Percentiles rank a stretch among this genome's conserved stretches.
These are phyloP conservation scores for Turritis glabra DNA, from an alignment of 345 rosid species.

Conservation along the genomic window DNA sequence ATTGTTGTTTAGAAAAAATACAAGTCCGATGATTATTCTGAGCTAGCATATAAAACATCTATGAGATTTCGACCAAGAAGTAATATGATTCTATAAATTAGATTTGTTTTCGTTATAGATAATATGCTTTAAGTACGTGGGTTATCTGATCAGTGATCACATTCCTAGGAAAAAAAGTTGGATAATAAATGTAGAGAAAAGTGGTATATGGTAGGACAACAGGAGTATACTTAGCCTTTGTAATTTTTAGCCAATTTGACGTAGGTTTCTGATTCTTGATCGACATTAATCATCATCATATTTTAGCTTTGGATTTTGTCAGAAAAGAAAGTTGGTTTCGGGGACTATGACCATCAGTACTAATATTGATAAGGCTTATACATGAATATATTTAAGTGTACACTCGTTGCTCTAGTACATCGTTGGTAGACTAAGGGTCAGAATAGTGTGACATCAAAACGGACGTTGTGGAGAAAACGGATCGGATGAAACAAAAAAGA, in stretches of 20 bases:
- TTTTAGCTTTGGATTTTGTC: too few relatives aligned
- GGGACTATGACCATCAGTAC: background rate
- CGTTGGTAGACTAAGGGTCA: background rate
- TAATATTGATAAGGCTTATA: background rate
- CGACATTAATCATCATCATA: background rate
- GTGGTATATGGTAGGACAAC: background rate
- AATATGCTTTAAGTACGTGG: background rate
- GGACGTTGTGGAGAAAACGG: background rate
- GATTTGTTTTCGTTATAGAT: background rate
- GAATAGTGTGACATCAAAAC: background rate
- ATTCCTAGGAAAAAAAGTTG: background rate
- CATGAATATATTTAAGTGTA: background rate
- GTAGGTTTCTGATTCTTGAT: background rate
- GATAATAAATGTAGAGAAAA: too few relatives aligned
- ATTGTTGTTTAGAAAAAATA: background rate
- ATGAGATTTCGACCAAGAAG: constrained; percentile 1
- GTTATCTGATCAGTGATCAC: background rate
- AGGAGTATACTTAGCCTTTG: constrained; percentile 2
- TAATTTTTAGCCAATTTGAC: background rate
- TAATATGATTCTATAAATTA: background rate
- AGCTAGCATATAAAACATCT: constrained; percentile 17
- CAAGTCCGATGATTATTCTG: background rate
- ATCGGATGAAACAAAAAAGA: background rate
- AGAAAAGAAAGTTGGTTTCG: too few relatives aligned
- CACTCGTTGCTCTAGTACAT: background rate